Percentiles rank a stretch among this genome's conserved stretches.
Evolutionary conservation across 2,329 filamentous ascomycete genomes (phyloP).

Genomic region (Alternaria ventricosa): DNA sequence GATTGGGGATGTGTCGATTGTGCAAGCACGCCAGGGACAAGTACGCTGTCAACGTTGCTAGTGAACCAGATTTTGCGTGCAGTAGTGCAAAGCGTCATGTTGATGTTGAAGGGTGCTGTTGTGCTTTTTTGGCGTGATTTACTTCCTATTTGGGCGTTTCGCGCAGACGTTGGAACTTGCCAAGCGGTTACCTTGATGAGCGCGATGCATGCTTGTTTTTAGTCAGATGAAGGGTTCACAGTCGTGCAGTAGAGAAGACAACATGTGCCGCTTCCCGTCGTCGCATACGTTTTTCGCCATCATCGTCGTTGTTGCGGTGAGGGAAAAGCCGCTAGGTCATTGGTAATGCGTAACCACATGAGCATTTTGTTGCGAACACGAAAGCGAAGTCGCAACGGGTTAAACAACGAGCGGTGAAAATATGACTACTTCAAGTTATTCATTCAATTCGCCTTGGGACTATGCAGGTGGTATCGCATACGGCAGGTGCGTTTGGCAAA

Average conservation of each 20-base stretch:
- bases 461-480: background rate
- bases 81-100: background rate
- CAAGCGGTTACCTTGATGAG: background rate
- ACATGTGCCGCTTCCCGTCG: background rate
- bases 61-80: background rate
- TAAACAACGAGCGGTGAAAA: background rate
- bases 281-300: background rate
- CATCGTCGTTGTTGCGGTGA: background rate
- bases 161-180: background rate
- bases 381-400: background rate
- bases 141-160: background rate
- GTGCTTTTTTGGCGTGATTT: background rate
- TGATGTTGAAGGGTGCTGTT: background rate
- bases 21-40: background rate
- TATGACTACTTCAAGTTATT: background rate
- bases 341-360: background rate
- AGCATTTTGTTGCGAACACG: background rate
- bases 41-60: background rate
- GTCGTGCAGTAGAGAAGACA: background rate
- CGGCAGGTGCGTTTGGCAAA: background rate
- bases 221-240: background rate
- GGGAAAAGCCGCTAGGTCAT: background rate
- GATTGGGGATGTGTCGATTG: background rate
- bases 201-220: background rate
- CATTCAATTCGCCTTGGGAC: background rate